Base-by-base conservation (phyloP, 2,329 filamentous ascomycete genomes). In the Cercospora zeae-maydis region DNA sequence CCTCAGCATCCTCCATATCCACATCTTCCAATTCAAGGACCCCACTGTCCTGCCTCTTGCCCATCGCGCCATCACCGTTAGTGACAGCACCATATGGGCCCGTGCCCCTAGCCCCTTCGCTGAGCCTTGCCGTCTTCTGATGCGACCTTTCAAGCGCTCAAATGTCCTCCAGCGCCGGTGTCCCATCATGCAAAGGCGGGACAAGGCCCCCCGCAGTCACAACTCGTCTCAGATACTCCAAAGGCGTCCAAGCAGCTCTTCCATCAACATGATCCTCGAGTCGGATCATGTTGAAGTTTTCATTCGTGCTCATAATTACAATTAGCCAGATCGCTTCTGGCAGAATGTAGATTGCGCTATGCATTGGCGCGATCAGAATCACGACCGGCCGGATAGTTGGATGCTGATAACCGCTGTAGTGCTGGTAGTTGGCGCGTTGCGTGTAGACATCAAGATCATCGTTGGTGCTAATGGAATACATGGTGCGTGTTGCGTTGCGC, bases 251-350 rank as follows among this genome's bases (percentile, higher is more conserved):
- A 11, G 49, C 49, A 53, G 49, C 27, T 16, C 49, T 31, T n/a
- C 49, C 49, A 34, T 53, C 49, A 24, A 21, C n/a, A n/a, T 34
- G 49, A 34, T 53, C 49, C 19, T 53, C 49, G 49, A 53, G 49
- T 53, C 49, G 49, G 21, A 53, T 34, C 27, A 53, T 31, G n/a
- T 16, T 21, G 49, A 33, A n/a, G 49, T 53, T 53, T 16, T 10
- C 27, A 7, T 16, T 30, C 5, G 4, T 53, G 19, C 27, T 7
- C 42, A 49, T 27, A 1, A 49, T 13, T 21, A 49, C 27, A 14
- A 21, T 14, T 27, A n/a, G 49, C 49, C 49, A 53, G 16, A 31
- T 10, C 19, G 11, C 49, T 8, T 53, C 0, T 5, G 49, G 49
- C n/a, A 53, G 4, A 53, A 53, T 31, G 49, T 3, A 31, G n/a